A percentile compares a stretch with the other conserved stretches of the same genome.
Evolutionary conservation across 2,329 filamentous ascomycete species (phyloP).

Genomic region (Trichoderma sp.): DNA sequence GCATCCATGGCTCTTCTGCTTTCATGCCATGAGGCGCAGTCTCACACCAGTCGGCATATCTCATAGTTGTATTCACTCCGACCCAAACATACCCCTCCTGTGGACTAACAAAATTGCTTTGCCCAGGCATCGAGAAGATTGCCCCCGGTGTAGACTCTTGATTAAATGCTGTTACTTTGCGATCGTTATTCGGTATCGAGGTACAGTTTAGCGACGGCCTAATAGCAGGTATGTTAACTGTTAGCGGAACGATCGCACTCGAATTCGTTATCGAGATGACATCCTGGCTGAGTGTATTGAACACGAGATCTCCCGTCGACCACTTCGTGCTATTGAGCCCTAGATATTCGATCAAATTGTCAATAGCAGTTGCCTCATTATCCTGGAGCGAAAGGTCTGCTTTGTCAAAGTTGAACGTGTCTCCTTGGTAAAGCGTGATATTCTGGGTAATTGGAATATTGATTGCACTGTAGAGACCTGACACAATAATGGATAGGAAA

Average conservation of each 20-base stretch:
- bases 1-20: slow-evolving; percentile 2
- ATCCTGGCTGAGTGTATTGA: background rate
- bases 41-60: slow-evolving; percentile 5
- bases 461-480: slow-evolving; percentile 1
- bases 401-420: slow-evolving; percentile 2
- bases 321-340: slow-evolving; percentile 9
- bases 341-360: slow-evolving; percentile 5
- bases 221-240: background rate
- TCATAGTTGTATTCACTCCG: slow-evolving; percentile 1
- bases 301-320: background rate
- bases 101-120: background rate
- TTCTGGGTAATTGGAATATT: background rate
- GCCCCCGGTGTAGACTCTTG: background rate
- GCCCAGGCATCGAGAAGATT: background rate
- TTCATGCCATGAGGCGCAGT: background rate
- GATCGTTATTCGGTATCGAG: background rate
- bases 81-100: background rate
- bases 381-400: background rate
- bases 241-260: background rate
- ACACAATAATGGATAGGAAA: slow-evolving; percentile 6
- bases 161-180: background rate
- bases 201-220: slow-evolving; percentile 1
- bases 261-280: background rate
- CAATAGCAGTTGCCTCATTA: slow-evolving; percentile 6
- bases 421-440: background rate